Conservation (phyloP, 75 land plant genomes). For the Cryptomeria japonica region DNA sequence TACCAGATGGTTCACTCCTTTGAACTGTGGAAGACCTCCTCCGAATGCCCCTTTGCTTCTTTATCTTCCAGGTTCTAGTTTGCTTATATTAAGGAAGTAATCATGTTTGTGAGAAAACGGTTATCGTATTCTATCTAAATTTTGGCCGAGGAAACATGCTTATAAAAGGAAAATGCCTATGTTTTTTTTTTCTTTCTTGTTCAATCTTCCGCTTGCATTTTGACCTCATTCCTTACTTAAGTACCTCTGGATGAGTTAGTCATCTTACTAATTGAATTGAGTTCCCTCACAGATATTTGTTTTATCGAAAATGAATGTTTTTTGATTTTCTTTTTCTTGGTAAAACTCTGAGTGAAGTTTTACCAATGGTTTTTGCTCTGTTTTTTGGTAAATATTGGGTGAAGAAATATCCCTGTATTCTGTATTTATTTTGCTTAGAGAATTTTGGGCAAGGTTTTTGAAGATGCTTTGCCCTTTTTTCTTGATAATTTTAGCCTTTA, state of each 20-base stretch:
- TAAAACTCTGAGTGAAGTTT: background rate
- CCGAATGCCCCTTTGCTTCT: conserved; percentile 76
- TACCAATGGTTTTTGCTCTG: no score
- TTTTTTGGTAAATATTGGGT: no score
- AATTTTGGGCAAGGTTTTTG: background rate
- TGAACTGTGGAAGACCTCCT: conserved; percentile 60
- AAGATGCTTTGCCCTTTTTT: background rate
- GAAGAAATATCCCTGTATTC: background rate
- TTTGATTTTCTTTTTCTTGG: background rate
- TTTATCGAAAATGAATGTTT: background rate
- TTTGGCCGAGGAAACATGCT: no score
- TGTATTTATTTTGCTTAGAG: background rate
- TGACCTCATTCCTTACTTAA: no score
- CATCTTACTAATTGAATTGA: background rate
- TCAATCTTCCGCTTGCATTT: no score
- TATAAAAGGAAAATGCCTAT: no score
- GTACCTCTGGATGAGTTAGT: background rate
- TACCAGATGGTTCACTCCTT: conserved; percentile 92
- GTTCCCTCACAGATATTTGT: no score
- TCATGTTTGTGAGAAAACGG: background rate
- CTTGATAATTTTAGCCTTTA: background rate
- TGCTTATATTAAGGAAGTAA: background rate
- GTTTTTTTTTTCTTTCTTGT: no score
- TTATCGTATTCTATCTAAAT: no score
- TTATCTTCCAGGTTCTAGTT: conserved; percentile 76